These are phyloP conservation scores for Aaosphaeria arxii DNA, from an alignment of 2,329 filamentous ascomycete species.

Conservation along the genomic window DNA sequence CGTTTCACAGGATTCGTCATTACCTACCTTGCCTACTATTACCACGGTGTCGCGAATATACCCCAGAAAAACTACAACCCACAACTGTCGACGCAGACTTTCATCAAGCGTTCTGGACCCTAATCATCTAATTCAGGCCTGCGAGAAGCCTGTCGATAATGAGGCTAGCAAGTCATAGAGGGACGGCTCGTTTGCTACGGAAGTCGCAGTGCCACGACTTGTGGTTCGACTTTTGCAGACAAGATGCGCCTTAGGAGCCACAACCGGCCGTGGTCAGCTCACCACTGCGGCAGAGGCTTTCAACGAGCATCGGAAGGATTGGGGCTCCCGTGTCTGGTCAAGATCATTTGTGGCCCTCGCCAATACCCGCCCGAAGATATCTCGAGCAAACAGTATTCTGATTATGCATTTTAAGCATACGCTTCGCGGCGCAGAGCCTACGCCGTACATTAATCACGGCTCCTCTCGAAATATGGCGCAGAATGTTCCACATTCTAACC, in stretches of 20 bases:
- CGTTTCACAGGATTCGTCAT: constrained; percentile 11
- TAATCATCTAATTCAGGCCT: not conserved
- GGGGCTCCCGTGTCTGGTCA: not conserved
- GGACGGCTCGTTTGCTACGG: not conserved
- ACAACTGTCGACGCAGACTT: too few species aligned
- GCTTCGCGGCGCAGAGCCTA: too few species aligned
- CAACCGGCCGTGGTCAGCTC: constrained; percentile 2
- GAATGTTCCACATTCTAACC: too few species aligned
- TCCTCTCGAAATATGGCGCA: too few species aligned
- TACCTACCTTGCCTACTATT: constrained; percentile 8
- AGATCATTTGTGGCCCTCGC: too few species aligned
- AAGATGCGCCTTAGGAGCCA: not conserved
- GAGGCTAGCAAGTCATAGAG: not conserved
- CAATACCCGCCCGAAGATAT: too few species aligned
- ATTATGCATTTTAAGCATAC: too few species aligned
- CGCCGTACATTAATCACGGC: too few species aligned
- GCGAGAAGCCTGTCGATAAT: not conserved
- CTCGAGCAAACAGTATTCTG: too few species aligned
- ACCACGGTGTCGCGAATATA: not conserved
- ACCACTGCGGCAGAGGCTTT: not conserved
- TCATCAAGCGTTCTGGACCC: not conserved
- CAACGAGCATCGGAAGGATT: not conserved
- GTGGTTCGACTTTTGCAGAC: not conserved
- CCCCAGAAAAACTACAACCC: too few species aligned
- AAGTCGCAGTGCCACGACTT: not conserved